A percentile compares a stretch with the other conserved stretches of the same genome.
Evolutionary conservation across 2,329 filamentous ascomycete genomes (phyloP).

Genomic region (Diplocarpon mali): DNA sequence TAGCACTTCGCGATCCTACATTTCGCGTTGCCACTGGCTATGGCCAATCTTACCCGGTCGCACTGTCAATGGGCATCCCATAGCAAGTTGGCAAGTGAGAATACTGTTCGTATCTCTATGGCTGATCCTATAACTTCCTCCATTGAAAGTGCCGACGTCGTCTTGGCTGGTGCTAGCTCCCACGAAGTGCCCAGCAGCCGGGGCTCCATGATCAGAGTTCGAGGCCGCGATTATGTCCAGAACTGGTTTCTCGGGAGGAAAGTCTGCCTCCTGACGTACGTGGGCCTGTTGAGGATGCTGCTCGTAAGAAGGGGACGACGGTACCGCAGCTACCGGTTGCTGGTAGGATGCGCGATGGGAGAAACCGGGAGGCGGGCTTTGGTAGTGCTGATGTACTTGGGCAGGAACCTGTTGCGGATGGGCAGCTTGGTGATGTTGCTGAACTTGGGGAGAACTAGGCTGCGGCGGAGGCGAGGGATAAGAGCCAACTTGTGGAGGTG

Average conservation of each 20-base stretch:
- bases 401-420: slow-evolving; percentile 11
- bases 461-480: slow-evolving; percentile 23
- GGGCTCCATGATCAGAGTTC: slow-evolving; percentile 32
- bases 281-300: slow-evolving; percentile 17
- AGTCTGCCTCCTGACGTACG: slow-evolving; percentile 13
- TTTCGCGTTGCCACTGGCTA: no score
- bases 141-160: slow-evolving; percentile 94
- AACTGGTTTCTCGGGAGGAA: slow-evolving; percentile 22
- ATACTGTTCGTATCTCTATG: slow-evolving; percentile 88
- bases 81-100: slow-evolving; percentile 77
- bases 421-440: slow-evolving; percentile 7
- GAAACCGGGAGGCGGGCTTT: slow-evolving; percentile 21
- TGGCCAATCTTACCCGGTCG: slow-evolving; percentile 50
- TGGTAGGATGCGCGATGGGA: slow-evolving; percentile 28
- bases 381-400: slow-evolving; percentile 20
- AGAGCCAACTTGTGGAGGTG: slow-evolving; percentile 15
- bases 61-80: slow-evolving; percentile 71
- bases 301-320: slow-evolving; percentile 10
- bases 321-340: slow-evolving; percentile 12
- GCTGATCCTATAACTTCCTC: slow-evolving; percentile 85
- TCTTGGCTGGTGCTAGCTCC: slow-evolving; percentile 57
- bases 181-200: slow-evolving; percentile 41
- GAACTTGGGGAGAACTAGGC: slow-evolving; percentile 9
- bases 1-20: not conserved
- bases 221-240: slow-evolving; percentile 23